Evolutionary conservation across 2,329 filamentous ascomycete species (phyloP), one percentile per base, ranked within the genome.

Genomic region (Aspergillus hortae): DNA sequence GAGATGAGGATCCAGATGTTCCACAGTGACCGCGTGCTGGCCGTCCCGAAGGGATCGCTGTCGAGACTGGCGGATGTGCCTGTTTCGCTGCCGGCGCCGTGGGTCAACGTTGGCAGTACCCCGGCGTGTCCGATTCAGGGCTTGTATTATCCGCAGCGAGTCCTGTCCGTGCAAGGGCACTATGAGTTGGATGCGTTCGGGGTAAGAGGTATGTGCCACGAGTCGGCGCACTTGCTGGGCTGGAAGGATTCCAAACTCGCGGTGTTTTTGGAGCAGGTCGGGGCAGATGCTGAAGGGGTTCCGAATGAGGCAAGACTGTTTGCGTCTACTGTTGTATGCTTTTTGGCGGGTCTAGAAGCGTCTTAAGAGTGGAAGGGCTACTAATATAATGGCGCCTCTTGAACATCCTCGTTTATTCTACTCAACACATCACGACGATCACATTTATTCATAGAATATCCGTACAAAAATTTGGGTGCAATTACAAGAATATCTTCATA

Each of bases 101-200:
- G 67, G 67, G 49, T 66, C 21, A 68, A 59, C 42, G 56, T 69
- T 4, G 67, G 67, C 1, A 56, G 48, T 23, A 69, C 63, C 11
- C 48, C 53, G 1, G 48, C 49, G 7, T 69, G 64, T 35, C 52
- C 62, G 1, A 60, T 67, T 4, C 67, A 69, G 43, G 67, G 67
- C 6, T 44, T 69, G 3, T 69, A 67, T 27, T 49, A 61, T 30
- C 65, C 61, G 0, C 57, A 54, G 6, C 59, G 66, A 6, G 59
- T 69, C 3, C 48, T 69, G n/a, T 61, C 66, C 1, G 66, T 63
- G 35, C 67, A 69, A 15, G 67, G 67, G 0, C 67, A 69, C 43
- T 69, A 67, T 25, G 67, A 69, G 38, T 66, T 69, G 14, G 65
- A 69, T 33, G 46, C 56, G 3, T 64, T 56, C 14, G 56, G 55